A percentile compares a stretch with the other conserved stretches of the same genome.
Conservation (phyloP, 169 alveolate genomes). For the Plasmodium ovale region DNA sequence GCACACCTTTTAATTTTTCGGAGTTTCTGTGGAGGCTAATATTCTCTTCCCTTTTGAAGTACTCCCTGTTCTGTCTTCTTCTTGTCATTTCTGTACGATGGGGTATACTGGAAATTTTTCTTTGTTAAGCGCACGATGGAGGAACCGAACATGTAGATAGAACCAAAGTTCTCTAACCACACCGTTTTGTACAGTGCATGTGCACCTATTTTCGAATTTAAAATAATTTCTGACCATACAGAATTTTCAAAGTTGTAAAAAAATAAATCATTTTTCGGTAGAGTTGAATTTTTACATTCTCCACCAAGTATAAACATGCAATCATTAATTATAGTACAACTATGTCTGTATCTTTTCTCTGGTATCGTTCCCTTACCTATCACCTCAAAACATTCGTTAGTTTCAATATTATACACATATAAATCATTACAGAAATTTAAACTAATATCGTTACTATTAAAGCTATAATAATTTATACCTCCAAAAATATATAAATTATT, state of each 20-base stretch:
- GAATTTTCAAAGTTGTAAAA: constrained; percentile 66
- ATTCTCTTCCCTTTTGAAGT: not conserved
- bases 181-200: constrained; percentile 56
- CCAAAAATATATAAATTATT: constrained; percentile 68
- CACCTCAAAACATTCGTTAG: constrained; percentile 65
- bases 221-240: constrained; percentile 72
- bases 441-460: constrained; percentile 62
- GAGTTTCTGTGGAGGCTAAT: not conserved
- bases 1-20: not conserved
- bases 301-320: constrained; percentile 75
- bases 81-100: constrained; percentile 39
- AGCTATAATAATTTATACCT: constrained; percentile 67
- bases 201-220: constrained; percentile 35
- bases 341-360: constrained; percentile 73
- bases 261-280: constrained; percentile 68
- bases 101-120: constrained; percentile 69
- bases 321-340: constrained; percentile 62
- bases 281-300: constrained; percentile 49
- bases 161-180: constrained; percentile 74
- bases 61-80: constrained; percentile 1
- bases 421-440: constrained; percentile 61
- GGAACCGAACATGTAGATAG: constrained; percentile 74
- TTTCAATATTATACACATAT: constrained; percentile 62
- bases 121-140: constrained; percentile 67
- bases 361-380: constrained; percentile 63